A percentile compares a stretch with the other conserved stretches of the same genome.
Conservation (phyloP, 345 rosid genomes). For the Combretum micranthum region DNA sequence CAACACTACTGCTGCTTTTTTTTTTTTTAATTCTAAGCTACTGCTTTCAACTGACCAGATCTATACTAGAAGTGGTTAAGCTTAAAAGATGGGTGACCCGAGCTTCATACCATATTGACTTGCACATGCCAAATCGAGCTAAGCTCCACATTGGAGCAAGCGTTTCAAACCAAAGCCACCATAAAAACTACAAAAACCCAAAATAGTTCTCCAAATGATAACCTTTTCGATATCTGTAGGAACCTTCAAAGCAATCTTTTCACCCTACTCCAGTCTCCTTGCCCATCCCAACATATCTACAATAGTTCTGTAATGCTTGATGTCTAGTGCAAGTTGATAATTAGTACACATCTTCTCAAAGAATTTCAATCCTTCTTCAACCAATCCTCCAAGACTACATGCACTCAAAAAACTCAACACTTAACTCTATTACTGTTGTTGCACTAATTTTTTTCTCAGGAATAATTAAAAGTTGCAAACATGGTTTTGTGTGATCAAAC, state of each 20-base stretch:
- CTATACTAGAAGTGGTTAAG: too few species aligned
- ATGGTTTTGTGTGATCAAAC: too few species aligned
- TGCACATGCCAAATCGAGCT: too few species aligned
- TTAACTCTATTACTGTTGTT: slow-evolving; percentile 63
- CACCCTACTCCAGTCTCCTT: slow-evolving; percentile 76
- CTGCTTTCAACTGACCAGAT: too few species aligned
- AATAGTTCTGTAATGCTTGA: slow-evolving; percentile 72
- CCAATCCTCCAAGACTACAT: slow-evolving; percentile 83
- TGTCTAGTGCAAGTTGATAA: slow-evolving; percentile 41
- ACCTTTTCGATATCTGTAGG: slow-evolving; percentile 38
- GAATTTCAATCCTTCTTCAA: slow-evolving; percentile 56
- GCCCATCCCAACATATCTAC: slow-evolving; percentile 76
- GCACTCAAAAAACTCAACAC: slow-evolving; percentile 67
- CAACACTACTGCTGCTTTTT: too few species aligned
- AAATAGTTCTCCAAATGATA: slow-evolving; percentile 75
- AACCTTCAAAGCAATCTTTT: slow-evolving; percentile 52
- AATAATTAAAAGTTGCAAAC: too few species aligned
- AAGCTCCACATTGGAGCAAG: too few species aligned
- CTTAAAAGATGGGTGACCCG: too few species aligned
- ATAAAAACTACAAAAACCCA: slow-evolving; percentile 75
- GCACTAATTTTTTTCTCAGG: too few species aligned
- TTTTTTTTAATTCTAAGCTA: too few species aligned
- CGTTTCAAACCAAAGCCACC: slow-evolving; percentile 63
- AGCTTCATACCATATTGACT: too few species aligned
- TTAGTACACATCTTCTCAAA: slow-evolving; percentile 52